Evolutionary conservation across 768 basidiomycete species (phyloP), one percentile per base, ranked within the genome.

Genomic region (Tulasnella sp.): DNA sequence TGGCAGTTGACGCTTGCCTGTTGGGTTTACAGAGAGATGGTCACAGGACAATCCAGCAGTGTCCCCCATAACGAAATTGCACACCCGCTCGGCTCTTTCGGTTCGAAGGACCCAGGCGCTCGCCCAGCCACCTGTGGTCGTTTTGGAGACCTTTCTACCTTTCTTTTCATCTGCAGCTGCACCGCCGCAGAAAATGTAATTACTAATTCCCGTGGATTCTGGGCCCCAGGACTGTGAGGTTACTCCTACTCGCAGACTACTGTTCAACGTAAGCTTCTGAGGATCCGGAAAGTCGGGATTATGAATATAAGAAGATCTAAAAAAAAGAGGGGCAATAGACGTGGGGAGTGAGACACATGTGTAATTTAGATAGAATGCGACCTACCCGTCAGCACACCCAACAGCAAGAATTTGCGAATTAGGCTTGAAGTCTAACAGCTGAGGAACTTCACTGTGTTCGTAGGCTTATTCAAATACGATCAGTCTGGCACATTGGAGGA

Each of bases 371-470:
- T 11, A 32, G 26, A 14, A 22, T 68, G 9, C 39, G 2, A 37
- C 72, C 4, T 36, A 72, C 72, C 72, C 72, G 68, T 67, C 47
- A 34, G 42, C 12, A 44, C 72, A 66, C 2, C 72, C 72, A 5
- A 72, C 66, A 17, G 66, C 64, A 1, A 72, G 47, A 26, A 67
- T 68, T 16, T 68, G 67, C n/a, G 72, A 35, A 7, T 39, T 26
- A n/a, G 72, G 72, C 36, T 68, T 67, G 72, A 67, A 72, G 12
- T 72, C 72, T 14, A 72, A 12, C n/a, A 52, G 32, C 14, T 67
- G 64, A 34, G 72, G 72, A 5, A 6, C 3, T 36, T 26, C 35
- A 29, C 11, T 5, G 42, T 52, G 44, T 12, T 52, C 42, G 63
- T n/a, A 67, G 32, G 29, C 65, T 67, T 47, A 41, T 36, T 35